These are phyloP conservation scores for Diplodia mutila DNA, from an alignment of 2,329 filamentous ascomycete species.

Conservation along the genomic window DNA sequence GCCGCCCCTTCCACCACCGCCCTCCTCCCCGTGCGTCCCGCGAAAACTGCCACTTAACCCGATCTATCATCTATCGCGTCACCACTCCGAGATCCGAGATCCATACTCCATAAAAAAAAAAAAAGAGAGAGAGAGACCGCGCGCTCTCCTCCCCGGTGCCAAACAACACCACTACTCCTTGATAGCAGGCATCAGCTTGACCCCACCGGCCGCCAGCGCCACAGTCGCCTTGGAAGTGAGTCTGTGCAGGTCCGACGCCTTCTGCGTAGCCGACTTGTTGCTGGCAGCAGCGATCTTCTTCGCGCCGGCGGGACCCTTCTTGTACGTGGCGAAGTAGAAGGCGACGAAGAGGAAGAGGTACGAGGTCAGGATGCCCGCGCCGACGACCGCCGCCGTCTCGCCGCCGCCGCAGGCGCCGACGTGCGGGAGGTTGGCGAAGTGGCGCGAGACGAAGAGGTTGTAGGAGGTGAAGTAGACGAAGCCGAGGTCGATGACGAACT, in stretches of 20 bases:
- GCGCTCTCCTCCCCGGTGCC: too few relatives aligned
- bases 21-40: too few relatives aligned
- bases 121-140: too few relatives aligned
- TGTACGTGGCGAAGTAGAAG: conserved; percentile 98
- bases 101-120: too few relatives aligned
- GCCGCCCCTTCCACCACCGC: too few relatives aligned
- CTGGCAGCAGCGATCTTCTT: too few relatives aligned
- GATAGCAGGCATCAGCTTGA: conserved; percentile 6
- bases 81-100: too few relatives aligned
- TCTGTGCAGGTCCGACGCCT: neutral
- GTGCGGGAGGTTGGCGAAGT: conserved; percentile 81
- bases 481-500: conserved; percentile 95
- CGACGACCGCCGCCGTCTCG: conserved; percentile 92
- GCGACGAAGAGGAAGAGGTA: conserved; percentile 98
- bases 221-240: neutral
- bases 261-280: neutral
- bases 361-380: conserved; percentile 87
- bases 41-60: too few relatives aligned
- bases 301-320: conserved; percentile 64
- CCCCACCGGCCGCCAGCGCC: neutral
- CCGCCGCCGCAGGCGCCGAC: conserved; percentile 87
- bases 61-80: too few relatives aligned
- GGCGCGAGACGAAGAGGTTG: conserved; percentile 93
- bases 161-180: neutral
- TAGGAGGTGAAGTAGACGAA: conserved; percentile 99